Conservation (phyloP, 2,329 filamentous ascomycete genomes). For the Aphanoascus verrucosus region DNA sequence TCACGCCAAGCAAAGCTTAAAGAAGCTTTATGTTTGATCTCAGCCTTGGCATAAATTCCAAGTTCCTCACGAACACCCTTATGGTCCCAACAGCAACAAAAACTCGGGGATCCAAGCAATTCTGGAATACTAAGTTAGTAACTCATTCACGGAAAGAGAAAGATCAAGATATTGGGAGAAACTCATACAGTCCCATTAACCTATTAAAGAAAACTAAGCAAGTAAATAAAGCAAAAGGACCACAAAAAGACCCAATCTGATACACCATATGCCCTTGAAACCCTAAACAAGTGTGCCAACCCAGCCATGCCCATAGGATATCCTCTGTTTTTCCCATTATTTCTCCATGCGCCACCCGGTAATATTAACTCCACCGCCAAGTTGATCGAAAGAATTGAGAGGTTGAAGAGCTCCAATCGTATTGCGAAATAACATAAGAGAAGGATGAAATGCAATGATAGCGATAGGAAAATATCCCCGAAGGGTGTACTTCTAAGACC, state of each 20-base stretch:
- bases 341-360: not conserved
- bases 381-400: not conserved
- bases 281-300: not conserved
- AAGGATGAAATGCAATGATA: not conserved
- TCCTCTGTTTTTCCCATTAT: not conserved
- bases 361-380: constrained; percentile 4
- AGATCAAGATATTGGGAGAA: not conserved
- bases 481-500: not conserved
- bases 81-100: not conserved
- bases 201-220: constrained; percentile 2
- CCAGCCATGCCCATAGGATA: not conserved
- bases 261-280: constrained; percentile 5
- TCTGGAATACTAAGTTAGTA: no score
- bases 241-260: constrained; percentile 10
- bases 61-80: not conserved
- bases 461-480: not conserved
- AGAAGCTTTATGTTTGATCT: no score
- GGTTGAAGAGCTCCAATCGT: not conserved
- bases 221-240: constrained; percentile 7
- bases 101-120: not conserved
- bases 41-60: not conserved
- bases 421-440: constrained; percentile 4
- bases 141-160: not conserved
- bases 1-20: no score
- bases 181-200: constrained; percentile 8